A percentile compares a stretch with the other conserved stretches of the same genome.
These are phyloP conservation scores for Boletus reticuloceps DNA, from an alignment of 768 basidiomycete species.

Conservation along the genomic window DNA sequence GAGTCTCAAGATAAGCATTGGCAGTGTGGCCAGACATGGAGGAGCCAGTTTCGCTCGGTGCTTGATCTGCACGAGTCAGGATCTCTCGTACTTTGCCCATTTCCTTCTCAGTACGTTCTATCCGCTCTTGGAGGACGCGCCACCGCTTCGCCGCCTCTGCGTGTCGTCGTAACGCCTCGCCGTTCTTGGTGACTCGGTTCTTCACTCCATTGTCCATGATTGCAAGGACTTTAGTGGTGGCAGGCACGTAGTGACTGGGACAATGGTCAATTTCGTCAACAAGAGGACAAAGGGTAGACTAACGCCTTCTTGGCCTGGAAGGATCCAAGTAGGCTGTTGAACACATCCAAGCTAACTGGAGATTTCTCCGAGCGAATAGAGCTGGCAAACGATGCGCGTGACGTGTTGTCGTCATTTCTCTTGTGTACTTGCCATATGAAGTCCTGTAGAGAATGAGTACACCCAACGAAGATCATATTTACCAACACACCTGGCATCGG, in stretches of 20 bases:
- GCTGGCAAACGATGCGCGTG: slow-evolving; percentile 40
- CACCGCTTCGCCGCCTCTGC: slow-evolving; percentile 88
- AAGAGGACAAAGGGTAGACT: slow-evolving; percentile 20
- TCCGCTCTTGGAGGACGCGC: slow-evolving; percentile 76
- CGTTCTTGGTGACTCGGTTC: slow-evolving; percentile 94
- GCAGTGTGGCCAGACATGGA: slow-evolving; percentile 55
- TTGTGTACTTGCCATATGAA: slow-evolving; percentile 83
- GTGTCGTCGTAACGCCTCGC: slow-evolving; percentile 87
- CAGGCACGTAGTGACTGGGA: slow-evolving; percentile 88
- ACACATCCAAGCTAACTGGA: slow-evolving; percentile 58
- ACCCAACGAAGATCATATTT: not conserved
- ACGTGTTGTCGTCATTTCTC: slow-evolving; percentile 46
- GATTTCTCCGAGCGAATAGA: slow-evolving; percentile 51
- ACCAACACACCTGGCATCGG: slow-evolving; percentile 72
- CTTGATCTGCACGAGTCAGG: slow-evolving; percentile 47
- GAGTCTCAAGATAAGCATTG: slow-evolving; percentile 66
- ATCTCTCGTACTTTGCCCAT: slow-evolving; percentile 71
- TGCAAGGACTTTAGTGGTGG: slow-evolving; percentile 85
- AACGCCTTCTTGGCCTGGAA: slow-evolving; percentile 90
- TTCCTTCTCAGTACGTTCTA: slow-evolving; percentile 75
- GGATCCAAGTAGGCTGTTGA: slow-evolving; percentile 64
- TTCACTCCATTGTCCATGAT: slow-evolving; percentile 94
- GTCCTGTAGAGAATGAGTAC: slow-evolving; percentile 46
- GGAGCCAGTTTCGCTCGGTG: slow-evolving; percentile 70
- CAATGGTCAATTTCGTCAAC: slow-evolving; percentile 11